A percentile compares a stretch with the other conserved stretches of the same genome.
Conservation (phyloP, 495 filamentous ascomycete genomes). For the Sporormia fimetaria region DNA sequence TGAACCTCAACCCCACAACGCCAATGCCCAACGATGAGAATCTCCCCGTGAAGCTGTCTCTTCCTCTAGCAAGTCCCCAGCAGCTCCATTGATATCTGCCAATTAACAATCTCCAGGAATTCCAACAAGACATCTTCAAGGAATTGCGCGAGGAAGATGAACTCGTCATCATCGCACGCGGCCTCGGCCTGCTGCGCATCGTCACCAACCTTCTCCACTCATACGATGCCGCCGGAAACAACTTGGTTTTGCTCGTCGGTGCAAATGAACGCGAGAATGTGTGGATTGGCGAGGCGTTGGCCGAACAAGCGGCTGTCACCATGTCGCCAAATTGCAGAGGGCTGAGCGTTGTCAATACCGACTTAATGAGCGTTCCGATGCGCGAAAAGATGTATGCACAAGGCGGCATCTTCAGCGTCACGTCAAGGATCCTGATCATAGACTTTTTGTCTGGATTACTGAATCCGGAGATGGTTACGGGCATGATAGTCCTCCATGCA, state of each 20-base stretch:
- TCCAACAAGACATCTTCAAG: slow-evolving; percentile 77
- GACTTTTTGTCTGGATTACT: slow-evolving; percentile 78
- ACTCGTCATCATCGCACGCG: slow-evolving; percentile 79
- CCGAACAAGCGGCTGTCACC: slow-evolving; percentile 85
- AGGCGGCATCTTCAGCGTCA: slow-evolving; percentile 92
- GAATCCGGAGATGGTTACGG: slow-evolving; percentile 74
- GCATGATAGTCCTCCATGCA: slow-evolving; percentile 78
- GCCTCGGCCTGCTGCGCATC: slow-evolving; percentile 79
- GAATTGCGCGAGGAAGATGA: slow-evolving; percentile 86
- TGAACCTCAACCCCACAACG: slow-evolving; percentile 1
- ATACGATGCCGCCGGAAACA: slow-evolving; percentile 91
- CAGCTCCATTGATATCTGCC: not conserved
- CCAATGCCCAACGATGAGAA: slow-evolving; percentile 29
- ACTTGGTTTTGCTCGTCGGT: slow-evolving; percentile 78
- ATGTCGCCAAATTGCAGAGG: slow-evolving; percentile 65
- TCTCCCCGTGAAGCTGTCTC: slow-evolving; percentile 75
- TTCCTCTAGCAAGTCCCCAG: slow-evolving; percentile 63
- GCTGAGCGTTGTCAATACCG: slow-evolving; percentile 85
- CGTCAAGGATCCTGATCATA: slow-evolving; percentile 86
- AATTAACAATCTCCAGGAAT: slow-evolving; percentile 26
- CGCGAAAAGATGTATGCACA: slow-evolving; percentile 80
- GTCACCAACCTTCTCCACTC: slow-evolving; percentile 91
- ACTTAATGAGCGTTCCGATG: slow-evolving; percentile 72
- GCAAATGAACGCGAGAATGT: slow-evolving; percentile 83
- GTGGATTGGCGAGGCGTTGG: slow-evolving; percentile 51